Evolutionary conservation across 176 grass and related monocot species (phyloP).

Genomic region (Oryza punctata): DNA sequence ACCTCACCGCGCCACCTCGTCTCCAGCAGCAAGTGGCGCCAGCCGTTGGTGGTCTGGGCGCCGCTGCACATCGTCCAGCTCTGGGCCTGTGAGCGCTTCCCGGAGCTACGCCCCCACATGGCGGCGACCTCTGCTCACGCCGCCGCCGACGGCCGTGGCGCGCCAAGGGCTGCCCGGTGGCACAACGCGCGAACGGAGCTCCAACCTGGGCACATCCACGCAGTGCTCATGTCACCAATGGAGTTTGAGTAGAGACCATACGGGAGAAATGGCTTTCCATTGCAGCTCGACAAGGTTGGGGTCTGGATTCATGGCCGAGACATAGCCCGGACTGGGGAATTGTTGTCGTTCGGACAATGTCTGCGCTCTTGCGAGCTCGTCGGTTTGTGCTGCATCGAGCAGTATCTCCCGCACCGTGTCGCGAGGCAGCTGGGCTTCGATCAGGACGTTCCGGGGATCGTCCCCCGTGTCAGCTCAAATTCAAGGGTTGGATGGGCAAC

Average conservation of each 20-base stretch:
- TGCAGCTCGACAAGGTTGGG: background rate
- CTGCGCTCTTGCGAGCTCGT: constrained; percentile 47
- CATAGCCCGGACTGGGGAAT: background rate
- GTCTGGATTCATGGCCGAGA: constrained; percentile 15
- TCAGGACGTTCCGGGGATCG: constrained; percentile 57
- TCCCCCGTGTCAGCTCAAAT: constrained; percentile 30
- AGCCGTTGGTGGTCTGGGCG: constrained; percentile 27
- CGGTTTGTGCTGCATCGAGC: constrained; percentile 44
- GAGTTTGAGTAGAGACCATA: constrained; percentile 51
- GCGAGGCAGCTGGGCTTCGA: constrained; percentile 74
- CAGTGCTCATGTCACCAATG: constrained; percentile 27
- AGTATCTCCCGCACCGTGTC: constrained; percentile 58
- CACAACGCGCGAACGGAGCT: constrained; percentile 12
- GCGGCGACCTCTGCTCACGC: background rate
- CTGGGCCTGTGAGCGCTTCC: constrained; percentile 59
- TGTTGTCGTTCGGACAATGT: constrained; percentile 35
- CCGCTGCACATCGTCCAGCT: constrained; percentile 50
- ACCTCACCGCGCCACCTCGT: constrained; percentile 29
- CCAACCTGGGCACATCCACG: background rate
- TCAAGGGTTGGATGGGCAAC: constrained; percentile 58
- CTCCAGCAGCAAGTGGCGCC: background rate
- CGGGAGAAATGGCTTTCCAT: background rate
- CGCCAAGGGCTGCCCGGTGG: constrained; percentile 46
- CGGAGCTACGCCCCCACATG: constrained; percentile 26
- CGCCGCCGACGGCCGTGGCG: background rate